These are phyloP conservation scores for Stephanodiscus triporus DNA, from an alignment of 108 stramenopile genomes.

Conservation along the genomic window DNA sequence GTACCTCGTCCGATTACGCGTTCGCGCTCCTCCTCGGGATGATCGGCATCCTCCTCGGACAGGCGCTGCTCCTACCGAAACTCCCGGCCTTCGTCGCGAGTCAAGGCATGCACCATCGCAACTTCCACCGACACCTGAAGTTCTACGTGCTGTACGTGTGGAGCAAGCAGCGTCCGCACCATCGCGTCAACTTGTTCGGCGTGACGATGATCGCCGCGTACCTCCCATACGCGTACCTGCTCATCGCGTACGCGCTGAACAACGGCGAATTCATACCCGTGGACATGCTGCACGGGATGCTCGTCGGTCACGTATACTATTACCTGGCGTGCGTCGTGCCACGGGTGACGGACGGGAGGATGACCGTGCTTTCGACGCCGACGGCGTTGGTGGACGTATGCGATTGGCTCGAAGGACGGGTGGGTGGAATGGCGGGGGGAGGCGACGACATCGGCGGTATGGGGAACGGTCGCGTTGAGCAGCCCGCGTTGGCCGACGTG, in stretches of 20 bases:
- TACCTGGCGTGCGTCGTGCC: conserved; percentile 55
- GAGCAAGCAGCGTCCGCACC: conserved; percentile 43
- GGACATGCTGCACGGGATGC: conserved; percentile 55
- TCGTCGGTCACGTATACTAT: conserved; percentile 56
- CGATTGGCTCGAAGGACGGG: conserved; percentile 38
- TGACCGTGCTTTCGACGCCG: conserved; percentile 30
- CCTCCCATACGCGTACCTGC: conserved; percentile 36
- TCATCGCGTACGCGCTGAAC: conserved; percentile 37
- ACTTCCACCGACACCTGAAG: conserved; percentile 37
- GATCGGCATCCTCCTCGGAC: conserved; percentile 29
- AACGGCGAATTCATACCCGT: conserved; percentile 37
- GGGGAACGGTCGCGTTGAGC: conserved; percentile 3
- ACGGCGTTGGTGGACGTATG: conserved; percentile 34
- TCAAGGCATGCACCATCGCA: conserved; percentile 19
- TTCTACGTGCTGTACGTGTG: conserved; percentile 40
- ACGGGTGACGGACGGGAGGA: conserved; percentile 33
- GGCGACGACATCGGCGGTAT: conserved; percentile 10
- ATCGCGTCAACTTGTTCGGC: conserved; percentile 35
- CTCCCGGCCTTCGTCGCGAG: conserved; percentile 1
- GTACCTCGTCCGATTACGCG: conserved; percentile 33
- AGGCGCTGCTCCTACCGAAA: conserved; percentile 24
- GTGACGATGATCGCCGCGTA: conserved; percentile 28
- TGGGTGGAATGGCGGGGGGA: neutral
- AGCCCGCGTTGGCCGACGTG: conserved; percentile 33
- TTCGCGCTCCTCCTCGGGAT: conserved; percentile 35